phyloP scores from a whole-genome alignment of 768 basidiomycete genomes.

The Fomitopsis serialis region DNA sequence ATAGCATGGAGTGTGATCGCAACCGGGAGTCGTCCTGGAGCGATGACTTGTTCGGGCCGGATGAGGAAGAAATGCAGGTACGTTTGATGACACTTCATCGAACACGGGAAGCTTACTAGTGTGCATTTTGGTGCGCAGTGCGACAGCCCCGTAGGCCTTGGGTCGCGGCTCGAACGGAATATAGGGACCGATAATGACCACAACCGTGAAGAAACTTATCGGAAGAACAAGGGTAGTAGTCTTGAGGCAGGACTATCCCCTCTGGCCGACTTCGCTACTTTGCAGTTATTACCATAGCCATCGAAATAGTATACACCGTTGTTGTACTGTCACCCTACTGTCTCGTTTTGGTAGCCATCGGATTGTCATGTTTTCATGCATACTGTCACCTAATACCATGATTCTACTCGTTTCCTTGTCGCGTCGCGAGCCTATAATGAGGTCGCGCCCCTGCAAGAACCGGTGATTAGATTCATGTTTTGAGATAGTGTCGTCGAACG shows the following conservation, averaged over 20 bases:
- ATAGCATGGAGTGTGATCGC: background rate
- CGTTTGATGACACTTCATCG: background rate
- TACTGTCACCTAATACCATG: too few species aligned
- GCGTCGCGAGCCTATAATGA: too few species aligned
- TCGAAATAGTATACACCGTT: too few species aligned
- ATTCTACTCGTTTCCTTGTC: too few species aligned
- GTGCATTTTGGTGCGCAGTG: too few species aligned
- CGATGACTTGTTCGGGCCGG: conserved; percentile 6
- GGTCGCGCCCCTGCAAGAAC: too few species aligned
- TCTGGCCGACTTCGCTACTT: background rate
- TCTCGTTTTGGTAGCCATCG: too few species aligned
- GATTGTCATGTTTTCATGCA: too few species aligned
- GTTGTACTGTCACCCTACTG: too few species aligned
- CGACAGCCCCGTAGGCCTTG: background rate
- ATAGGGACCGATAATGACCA: background rate
- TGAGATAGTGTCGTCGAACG: too few species aligned
- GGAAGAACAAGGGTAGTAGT: background rate
- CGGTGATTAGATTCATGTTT: too few species aligned
- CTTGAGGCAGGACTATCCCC: background rate
- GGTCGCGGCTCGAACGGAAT: background rate
- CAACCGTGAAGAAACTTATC: background rate
- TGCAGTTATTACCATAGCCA: background rate
- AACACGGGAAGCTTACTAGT: background rate
- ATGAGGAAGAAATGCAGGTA: background rate
- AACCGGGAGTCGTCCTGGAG: conserved; percentile 1